These are phyloP conservation scores for Aspergillus olivimuriae DNA, from an alignment of 495 filamentous ascomycete genomes.

Conservation along the genomic window DNA sequence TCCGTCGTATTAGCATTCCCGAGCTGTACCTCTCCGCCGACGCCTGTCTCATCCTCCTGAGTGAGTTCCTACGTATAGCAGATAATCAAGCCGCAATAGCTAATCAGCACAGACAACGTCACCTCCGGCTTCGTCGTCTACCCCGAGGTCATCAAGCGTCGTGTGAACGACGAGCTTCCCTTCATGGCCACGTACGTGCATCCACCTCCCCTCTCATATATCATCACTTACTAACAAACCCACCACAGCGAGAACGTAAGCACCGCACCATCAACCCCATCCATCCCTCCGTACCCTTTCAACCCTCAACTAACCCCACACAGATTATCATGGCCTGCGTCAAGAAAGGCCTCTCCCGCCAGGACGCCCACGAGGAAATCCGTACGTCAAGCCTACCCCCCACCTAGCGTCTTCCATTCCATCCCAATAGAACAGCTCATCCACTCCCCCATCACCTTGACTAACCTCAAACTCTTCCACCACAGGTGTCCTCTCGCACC, in stretches of 20 bases:
- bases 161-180: slow-evolving; percentile 72
- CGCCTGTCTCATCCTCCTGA: slow-evolving; percentile 66
- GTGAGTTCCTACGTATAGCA: slow-evolving; percentile 17
- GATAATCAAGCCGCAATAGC: slow-evolving; percentile 5
- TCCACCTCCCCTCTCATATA: neutral
- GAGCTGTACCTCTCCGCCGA: slow-evolving; percentile 81
- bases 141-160: slow-evolving; percentile 64
- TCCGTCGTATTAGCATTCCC: slow-evolving; percentile 66
- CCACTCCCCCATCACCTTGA: neutral
- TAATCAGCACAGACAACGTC: slow-evolving; percentile 57
- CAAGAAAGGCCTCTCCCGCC: slow-evolving; percentile 65
- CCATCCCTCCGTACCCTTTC: neutral
- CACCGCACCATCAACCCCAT: neutral
- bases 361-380: slow-evolving; percentile 91
- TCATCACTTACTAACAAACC: slow-evolving; percentile 6
- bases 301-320: slow-evolving; percentile 9
- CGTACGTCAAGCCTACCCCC: slow-evolving; percentile 21
- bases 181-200: slow-evolving; percentile 72
- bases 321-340: slow-evolving; percentile 84
- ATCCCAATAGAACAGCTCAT: neutral
- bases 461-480: slow-evolving; percentile 4
- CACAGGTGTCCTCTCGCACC: slow-evolving; percentile 75
- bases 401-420: neutral
- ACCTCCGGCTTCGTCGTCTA: slow-evolving; percentile 79
- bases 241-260: slow-evolving; percentile 35